Conservation (phyloP, 2,329 filamentous ascomycete species). For the Xylaria sp. region DNA sequence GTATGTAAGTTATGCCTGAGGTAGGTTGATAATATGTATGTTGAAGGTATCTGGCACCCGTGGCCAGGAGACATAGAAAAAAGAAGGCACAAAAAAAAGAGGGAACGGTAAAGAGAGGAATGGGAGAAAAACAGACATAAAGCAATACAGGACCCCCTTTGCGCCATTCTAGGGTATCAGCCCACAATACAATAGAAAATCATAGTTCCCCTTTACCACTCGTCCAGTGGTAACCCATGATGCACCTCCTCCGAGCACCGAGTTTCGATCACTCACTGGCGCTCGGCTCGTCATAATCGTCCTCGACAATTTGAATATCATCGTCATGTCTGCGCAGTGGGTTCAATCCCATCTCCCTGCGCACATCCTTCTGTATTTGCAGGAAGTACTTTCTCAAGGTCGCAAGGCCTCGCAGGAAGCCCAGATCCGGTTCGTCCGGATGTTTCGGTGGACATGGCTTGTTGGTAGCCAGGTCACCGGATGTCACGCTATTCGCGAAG, state of each 20-base stretch:
- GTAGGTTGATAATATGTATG: slow-evolving; percentile 3
- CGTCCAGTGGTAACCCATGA: slow-evolving; percentile 1
- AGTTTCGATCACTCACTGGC: slow-evolving; percentile 26
- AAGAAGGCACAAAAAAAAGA: neutral
- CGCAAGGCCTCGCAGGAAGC: slow-evolving; percentile 79
- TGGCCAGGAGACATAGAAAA: neutral
- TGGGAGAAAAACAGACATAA: slow-evolving; percentile 2
- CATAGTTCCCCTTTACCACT: slow-evolving; percentile 1
- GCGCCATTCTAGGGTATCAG: slow-evolving; percentile 27
- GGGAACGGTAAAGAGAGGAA: neutral
- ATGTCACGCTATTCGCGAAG: slow-evolving; percentile 95
- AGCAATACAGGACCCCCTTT: slow-evolving; percentile 9
- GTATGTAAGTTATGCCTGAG: slow-evolving; percentile 17
- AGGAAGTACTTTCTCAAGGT: slow-evolving; percentile 80
- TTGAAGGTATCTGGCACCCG: neutral
- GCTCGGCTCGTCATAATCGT: slow-evolving; percentile 24
- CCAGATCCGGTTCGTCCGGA: slow-evolving; percentile 74
- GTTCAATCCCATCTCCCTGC: slow-evolving; percentile 45
- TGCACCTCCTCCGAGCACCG: neutral
- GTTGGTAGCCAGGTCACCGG: slow-evolving; percentile 63
- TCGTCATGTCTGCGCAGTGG: slow-evolving; percentile 18
- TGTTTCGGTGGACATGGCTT: slow-evolving; percentile 74
- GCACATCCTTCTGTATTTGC: slow-evolving; percentile 75
- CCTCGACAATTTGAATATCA: slow-evolving; percentile 20
- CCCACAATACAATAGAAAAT: slow-evolving; percentile 17